Conservation (phyloP, 768 basidiomycete species). For the Termitomyces heimii region DNA sequence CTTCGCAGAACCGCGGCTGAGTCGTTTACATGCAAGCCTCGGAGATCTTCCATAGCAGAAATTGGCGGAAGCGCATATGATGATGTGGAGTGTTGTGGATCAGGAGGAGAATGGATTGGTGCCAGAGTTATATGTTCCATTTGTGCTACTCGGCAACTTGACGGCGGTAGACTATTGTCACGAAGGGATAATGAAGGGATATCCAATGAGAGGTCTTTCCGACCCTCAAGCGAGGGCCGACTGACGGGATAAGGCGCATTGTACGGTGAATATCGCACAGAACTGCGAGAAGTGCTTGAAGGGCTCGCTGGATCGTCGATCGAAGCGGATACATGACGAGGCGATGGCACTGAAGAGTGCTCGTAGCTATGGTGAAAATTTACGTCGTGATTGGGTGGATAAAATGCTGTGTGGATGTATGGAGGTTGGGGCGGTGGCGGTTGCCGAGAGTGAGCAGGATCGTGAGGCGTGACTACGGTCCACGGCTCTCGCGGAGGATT, state of each 20-base stretch:
- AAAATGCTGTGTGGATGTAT: conserved; percentile 11
- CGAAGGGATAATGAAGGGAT: conserved; percentile 24
- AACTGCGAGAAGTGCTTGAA: conserved; percentile 3
- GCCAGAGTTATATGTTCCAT: conserved; percentile 33
- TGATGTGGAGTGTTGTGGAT: conserved; percentile 22
- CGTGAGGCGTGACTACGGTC: conserved; percentile 39
- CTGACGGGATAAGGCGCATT: conserved; percentile 19
- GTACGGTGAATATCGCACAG: conserved; percentile 23
- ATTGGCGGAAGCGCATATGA: conserved; percentile 62
- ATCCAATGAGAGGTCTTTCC: conserved; percentile 25
- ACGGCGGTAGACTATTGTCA: conserved; percentile 3
- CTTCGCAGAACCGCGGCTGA: conserved; percentile 63
- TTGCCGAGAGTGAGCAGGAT: conserved; percentile 7
- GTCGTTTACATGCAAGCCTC: conserved; percentile 46
- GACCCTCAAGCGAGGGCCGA: conserved; percentile 13
- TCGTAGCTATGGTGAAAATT: conserved; percentile 12
- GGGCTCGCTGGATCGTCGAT: conserved; percentile 9
- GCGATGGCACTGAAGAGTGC: conserved; percentile 4
- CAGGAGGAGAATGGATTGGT: conserved; percentile 30
- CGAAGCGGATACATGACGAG: conserved; percentile 3
- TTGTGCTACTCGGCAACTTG: background rate
- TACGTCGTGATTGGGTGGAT: conserved; percentile 8
- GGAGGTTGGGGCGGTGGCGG: conserved; percentile 2
- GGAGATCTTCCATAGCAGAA: conserved; percentile 59
- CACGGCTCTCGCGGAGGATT: conserved; percentile 26